These are phyloP conservation scores for Terfezia claveryi DNA, from an alignment of 495 filamentous ascomycete genomes.

Conservation along the genomic window DNA sequence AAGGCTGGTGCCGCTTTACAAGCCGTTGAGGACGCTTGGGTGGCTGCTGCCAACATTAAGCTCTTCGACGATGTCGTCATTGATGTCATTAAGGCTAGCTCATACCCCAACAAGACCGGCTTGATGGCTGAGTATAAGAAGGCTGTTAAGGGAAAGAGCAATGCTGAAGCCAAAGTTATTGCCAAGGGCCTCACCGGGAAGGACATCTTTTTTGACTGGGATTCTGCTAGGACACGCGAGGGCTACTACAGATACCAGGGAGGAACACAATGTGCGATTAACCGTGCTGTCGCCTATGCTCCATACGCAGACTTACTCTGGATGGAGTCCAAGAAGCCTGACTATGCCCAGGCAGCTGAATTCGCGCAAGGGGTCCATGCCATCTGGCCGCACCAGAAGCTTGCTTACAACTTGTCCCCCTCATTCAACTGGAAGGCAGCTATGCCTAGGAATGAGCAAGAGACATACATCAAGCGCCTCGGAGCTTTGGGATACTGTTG, in stretches of 20 bases:
- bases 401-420: constrained; percentile 91
- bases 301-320: constrained; percentile 91
- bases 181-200: constrained; percentile 61
- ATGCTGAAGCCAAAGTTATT: constrained; percentile 58
- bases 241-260: constrained; percentile 85
- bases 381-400: constrained; percentile 90
- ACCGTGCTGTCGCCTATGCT: constrained; percentile 76
- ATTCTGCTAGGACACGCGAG: constrained; percentile 69
- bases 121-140: constrained; percentile 42
- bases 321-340: constrained; percentile 97
- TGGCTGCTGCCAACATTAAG: constrained; percentile 60
- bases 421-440: constrained; percentile 99
- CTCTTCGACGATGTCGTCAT: constrained; percentile 77
- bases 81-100: constrained; percentile 47
- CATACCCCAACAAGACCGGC: constrained; percentile 41
- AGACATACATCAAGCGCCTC: constrained; percentile 87
- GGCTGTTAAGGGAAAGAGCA: constrained; percentile 59
- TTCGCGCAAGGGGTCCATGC: constrained; percentile 89
- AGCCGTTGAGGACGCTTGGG: constrained; percentile 82
- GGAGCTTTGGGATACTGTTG: constrained; percentile 83
- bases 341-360: constrained; percentile 77
- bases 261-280: constrained; percentile 77
- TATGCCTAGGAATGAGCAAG: constrained; percentile 80
- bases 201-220: constrained; percentile 87
- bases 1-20: constrained; percentile 66